Evolutionary conservation across 148 eudicot genomes (phyloP), one percentile per base, ranked within the genome.

Genomic region (Tetragonia tetragonoides): DNA sequence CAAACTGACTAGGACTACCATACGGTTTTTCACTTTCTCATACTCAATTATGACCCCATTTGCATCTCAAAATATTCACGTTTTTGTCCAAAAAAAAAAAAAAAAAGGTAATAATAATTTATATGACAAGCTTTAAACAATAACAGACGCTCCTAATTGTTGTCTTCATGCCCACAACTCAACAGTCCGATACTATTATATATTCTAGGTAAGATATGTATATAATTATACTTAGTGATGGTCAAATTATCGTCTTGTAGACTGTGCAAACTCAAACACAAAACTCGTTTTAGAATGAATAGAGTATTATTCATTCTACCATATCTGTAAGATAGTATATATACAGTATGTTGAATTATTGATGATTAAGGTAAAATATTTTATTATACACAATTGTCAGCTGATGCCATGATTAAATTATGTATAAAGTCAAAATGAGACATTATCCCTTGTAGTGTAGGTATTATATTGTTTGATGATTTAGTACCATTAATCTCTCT

Each of bases 81-180:
- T 12, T 2, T 3, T 54, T 14, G 15, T 17, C 59, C 0, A 49
- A 49, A 1, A 12, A 12, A 12, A 49, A 54, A 5, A 54, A 54
- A 14, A 54, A 17, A 54, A 54, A 14, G 20, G 59, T 11, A 54
- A 14, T 3, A 12, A 7, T 54, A 14, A 12, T 14, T 0, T 49
- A 49, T 7, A 49, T 7, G 12, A 49, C 8, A 7, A 41, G n/a
- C 23, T 78, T 72, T 51, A 66, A 51, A 28, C 49, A 18, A 54
- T 54, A 62, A 76, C 83, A 81, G 28, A 81, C 83, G 83, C 83
- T 81, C 83, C 83, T 63, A 17, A 53, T 64, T 41, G 34, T 71
- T 81, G 83, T 76, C 79, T 66, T 70, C 76, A 70, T 81, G 41
- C 72, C 34, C 68, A 42, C 70, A 3, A 37, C 49, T 59, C 18